Conservation (phyloP, 148 eudicot genomes). For the Cornus controversa region DNA sequence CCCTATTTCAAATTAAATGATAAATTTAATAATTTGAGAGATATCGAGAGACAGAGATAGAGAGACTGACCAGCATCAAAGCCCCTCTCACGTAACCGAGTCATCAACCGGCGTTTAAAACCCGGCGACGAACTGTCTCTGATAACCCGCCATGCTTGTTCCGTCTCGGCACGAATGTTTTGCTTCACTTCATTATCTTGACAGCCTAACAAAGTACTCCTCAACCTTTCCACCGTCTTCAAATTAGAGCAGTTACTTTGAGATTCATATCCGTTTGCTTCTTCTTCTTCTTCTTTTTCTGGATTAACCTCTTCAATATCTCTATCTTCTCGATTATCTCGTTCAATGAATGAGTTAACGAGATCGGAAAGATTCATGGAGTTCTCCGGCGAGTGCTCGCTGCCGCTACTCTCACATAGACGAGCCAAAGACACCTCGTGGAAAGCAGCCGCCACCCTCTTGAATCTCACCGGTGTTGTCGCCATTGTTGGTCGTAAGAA, state of each 20-base stretch:
- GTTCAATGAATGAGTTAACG: conserved; percentile 66
- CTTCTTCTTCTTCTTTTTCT: conserved; percentile 6
- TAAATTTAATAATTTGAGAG: too few species aligned
- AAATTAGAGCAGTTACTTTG: conserved; percentile 10
- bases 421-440: conserved; percentile 37
- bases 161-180: conserved; percentile 31
- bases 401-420: conserved; percentile 60
- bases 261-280: conserved; percentile 2
- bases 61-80: conserved; percentile 63
- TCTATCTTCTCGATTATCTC: conserved; percentile 4
- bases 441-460: conserved; percentile 64
- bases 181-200: conserved; percentile 28
- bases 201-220: conserved; percentile 28
- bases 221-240: conserved; percentile 36
- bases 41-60: too few species aligned
- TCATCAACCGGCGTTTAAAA: conserved; percentile 57
- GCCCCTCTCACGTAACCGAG: conserved; percentile 51
- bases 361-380: conserved; percentile 58
- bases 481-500: conserved; percentile 19
- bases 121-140: conserved; percentile 14
- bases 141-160: conserved; percentile 20
- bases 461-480: conserved; percentile 41
- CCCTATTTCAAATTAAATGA: too few species aligned
- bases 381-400: conserved; percentile 51
- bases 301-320: conserved; percentile 17